Base-by-base conservation (phyloP, 1,284 basidiomycete species). In the Megacollybia platyphylla region DNA sequence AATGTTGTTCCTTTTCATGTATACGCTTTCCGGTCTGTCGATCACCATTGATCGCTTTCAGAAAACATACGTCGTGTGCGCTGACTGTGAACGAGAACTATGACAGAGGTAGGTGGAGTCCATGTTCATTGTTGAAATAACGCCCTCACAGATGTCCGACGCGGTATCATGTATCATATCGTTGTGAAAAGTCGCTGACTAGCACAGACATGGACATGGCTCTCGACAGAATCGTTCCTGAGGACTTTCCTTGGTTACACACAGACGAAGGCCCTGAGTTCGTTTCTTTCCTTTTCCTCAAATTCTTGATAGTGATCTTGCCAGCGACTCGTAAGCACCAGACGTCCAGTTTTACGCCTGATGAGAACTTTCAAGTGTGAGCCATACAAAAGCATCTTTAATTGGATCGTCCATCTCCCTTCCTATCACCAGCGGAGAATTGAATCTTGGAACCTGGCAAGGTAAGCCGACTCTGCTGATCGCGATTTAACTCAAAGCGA, bases 371-470 rank as follows among this genome's bases (percentile, higher is more conserved):
- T 17, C 46, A 38, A 32, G 85, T 5, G 87, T 86, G 37, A 93
- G 90, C 10, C 92, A 97, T 59, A 89, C 89, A 20, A 96, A 96
- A 59, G 76, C 87, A 2, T 77, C 87, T 2, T 68, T 96, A 28
- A 65, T 93, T 40, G 91, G 91, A 26, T 73, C 84, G 15, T 80
- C 84, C 1, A 71, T 94, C 51, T 81, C 82, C 9, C 68, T 94
- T 24, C 91, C 91, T 3, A 90, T 96, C 53, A 87, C 87, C 1
- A 72, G 86, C 46, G 88, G 85, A 2, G 68, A 71, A 38, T 64
- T 94, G 48, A 88, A 86, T 51, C 65, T 93, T 32, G 92, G 90
- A 4, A 93, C 87, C 13, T 96, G 90, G 91, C 91, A 94, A 71
- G 88, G 83, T 71, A 36, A 49, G 34, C 31, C 36, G 26, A 31